Conservation (phyloP, 768 basidiomycete species). For the Cantharellus cinnabarinus region DNA sequence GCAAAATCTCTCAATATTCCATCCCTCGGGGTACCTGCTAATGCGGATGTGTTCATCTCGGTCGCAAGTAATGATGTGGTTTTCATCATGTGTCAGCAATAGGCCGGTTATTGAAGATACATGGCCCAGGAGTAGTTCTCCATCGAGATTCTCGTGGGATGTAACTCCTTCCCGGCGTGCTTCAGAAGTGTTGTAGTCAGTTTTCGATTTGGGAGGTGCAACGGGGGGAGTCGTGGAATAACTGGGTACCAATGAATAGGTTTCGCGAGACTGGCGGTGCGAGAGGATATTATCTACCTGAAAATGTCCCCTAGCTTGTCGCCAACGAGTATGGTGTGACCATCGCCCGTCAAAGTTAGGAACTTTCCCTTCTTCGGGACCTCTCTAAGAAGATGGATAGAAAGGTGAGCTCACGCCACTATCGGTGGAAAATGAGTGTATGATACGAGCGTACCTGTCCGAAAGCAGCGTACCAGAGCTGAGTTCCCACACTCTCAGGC, state of each 20-base stretch:
- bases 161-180: slow-evolving; percentile 16
- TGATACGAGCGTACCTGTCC: slow-evolving; percentile 22
- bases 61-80: slow-evolving; percentile 72
- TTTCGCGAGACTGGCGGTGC: slow-evolving; percentile 28
- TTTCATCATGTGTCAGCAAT: slow-evolving; percentile 43
- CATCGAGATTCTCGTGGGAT: slow-evolving; percentile 49
- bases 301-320: slow-evolving; percentile 96
- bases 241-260: slow-evolving; percentile 8
- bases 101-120: slow-evolving; percentile 65
- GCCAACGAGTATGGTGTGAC: slow-evolving; percentile 50
- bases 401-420: neutral
- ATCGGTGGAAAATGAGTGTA: neutral
- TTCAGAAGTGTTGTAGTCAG: slow-evolving; percentile 7
- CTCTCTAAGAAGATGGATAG: slow-evolving; percentile 27
- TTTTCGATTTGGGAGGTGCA: slow-evolving; percentile 7
- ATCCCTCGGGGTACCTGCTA: slow-evolving; percentile 75
- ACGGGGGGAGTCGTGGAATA: slow-evolving; percentile 7
- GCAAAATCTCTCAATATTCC: slow-evolving; percentile 69
- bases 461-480: slow-evolving; percentile 31
- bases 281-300: slow-evolving; percentile 23
- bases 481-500: slow-evolving; percentile 52
- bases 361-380: slow-evolving; percentile 68
- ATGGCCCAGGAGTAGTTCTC: slow-evolving; percentile 65
- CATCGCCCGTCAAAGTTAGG: slow-evolving; percentile 39
- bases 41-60: slow-evolving; percentile 90